A percentile compares a stretch with the other conserved stretches of the same genome.
phyloP scores from a whole-genome alignment of 1,284 basidiomycete species.

The Melampsora larici-populina region DNA sequence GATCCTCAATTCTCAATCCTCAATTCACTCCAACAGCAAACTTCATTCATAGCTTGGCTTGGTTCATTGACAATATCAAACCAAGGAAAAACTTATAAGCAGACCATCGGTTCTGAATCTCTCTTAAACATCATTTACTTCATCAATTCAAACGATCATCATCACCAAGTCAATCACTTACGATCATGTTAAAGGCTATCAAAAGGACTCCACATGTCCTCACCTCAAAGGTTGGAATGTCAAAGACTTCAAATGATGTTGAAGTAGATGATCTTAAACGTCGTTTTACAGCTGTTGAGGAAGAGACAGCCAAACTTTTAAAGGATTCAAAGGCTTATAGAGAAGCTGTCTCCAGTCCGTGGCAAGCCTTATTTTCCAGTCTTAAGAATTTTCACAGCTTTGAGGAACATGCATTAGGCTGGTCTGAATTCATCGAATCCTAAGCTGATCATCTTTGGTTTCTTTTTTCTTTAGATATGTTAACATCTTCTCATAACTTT shows the following conservation, averaged over 20 bases:
- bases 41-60: too few species aligned
- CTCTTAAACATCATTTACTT: too few species aligned
- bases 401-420: too few species aligned
- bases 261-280: slow-evolving; percentile 84
- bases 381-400: slow-evolving; percentile 19
- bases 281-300: slow-evolving; percentile 72
- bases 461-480: slow-evolving; percentile 62
- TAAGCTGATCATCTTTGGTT: background rate
- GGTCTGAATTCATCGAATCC: background rate
- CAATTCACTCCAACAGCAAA: too few species aligned
- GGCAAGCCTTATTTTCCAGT: background rate
- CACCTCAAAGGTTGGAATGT: slow-evolving; percentile 77
- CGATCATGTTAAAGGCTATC: slow-evolving; percentile 39
- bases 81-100: too few species aligned
- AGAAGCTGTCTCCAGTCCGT: slow-evolving; percentile 72
- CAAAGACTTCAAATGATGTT: slow-evolving; percentile 56
- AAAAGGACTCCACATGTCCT: slow-evolving; percentile 76
- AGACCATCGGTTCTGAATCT: too few species aligned
- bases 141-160: too few species aligned
- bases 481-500: slow-evolving; percentile 73
- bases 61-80: too few species aligned
- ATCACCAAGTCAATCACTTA: background rate
- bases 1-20: too few species aligned
- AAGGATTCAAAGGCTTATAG: slow-evolving; percentile 87
- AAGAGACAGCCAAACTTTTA: slow-evolving; percentile 78